Percentiles rank a stretch among this genome's conserved stretches.
phyloP scores from a whole-genome alignment of 352 stramenopile species.

The Phytophthora citrophthora region DNA sequence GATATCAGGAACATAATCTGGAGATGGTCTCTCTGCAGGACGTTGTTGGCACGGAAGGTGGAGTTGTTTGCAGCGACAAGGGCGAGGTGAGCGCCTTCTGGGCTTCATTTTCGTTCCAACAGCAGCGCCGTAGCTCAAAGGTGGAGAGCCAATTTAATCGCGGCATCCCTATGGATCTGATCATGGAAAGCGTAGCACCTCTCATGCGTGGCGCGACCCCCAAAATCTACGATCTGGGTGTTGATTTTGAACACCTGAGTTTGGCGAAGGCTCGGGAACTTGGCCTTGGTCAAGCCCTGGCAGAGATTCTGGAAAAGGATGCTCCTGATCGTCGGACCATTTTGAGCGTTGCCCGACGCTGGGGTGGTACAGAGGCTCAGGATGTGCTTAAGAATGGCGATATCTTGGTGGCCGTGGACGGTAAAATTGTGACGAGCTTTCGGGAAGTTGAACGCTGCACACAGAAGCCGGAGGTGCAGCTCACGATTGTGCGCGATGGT shows the following conservation, averaged over 20 bases:
- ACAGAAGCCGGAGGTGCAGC: conserved; percentile 78
- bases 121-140: conserved; percentile 72
- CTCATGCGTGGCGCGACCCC: conserved; percentile 75
- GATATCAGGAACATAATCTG: conserved; percentile 89
- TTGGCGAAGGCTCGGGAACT: conserved; percentile 90
- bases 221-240: conserved; percentile 80
- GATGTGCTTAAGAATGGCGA: conserved; percentile 83
- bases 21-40: conserved; percentile 89
- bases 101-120: conserved; percentile 89
- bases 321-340: conserved; percentile 77
- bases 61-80: conserved; percentile 74
- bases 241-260: conserved; percentile 90
- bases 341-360: conserved; percentile 77
- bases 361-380: conserved; percentile 75
- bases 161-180: conserved; percentile 86
- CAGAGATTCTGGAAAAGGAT: conserved; percentile 78
- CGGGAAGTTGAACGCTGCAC: conserved; percentile 82
- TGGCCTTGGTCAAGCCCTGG: conserved; percentile 79
- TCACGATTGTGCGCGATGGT: conserved; percentile 89
- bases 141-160: conserved; percentile 89
- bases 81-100: conserved; percentile 86
- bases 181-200: conserved; percentile 86
- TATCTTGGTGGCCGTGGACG: conserved; percentile 87
- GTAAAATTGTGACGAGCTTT: conserved; percentile 86
- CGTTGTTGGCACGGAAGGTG: conserved; percentile 82